Evolutionary conservation across 305 asterid genomes (phyloP).

Genomic region (Euphrasia arctica): DNA sequence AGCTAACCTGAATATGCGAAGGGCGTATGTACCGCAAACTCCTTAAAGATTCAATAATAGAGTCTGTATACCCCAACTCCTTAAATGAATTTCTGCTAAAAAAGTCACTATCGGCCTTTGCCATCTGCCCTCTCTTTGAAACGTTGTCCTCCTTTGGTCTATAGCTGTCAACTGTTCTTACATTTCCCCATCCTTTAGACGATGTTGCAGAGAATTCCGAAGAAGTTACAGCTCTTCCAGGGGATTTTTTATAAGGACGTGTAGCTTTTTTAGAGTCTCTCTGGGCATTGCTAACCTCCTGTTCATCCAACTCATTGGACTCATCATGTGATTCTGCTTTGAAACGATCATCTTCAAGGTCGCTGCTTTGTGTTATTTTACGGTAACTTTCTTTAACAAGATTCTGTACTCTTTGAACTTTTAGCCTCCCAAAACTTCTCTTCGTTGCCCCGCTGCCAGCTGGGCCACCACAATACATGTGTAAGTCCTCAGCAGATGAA

Average conservation of each 20-base stretch:
- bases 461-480: constrained; percentile 28
- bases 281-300: constrained; percentile 23
- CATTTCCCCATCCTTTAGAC: constrained; percentile 71
- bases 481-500: constrained; percentile 14
- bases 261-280: constrained; percentile 27
- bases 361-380: constrained; percentile 45
- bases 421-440: constrained; percentile 82
- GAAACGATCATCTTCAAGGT: constrained; percentile 36
- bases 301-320: constrained; percentile 30
- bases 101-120: constrained; percentile 49
- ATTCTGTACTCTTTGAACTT: constrained; percentile 65
- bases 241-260: constrained; percentile 32
- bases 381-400: constrained; percentile 51
- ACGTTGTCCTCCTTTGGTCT: constrained; percentile 33
- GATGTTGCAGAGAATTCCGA: constrained; percentile 43
- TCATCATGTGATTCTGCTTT: constrained; percentile 30
- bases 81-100: constrained; percentile 79
- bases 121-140: constrained; percentile 42
- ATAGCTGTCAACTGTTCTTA: constrained; percentile 39
- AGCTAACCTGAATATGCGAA: constrained; percentile 80
- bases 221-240: constrained; percentile 31
- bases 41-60: constrained; percentile 60
- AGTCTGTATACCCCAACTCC: constrained; percentile 80
- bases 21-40: constrained; percentile 65
- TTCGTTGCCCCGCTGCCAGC: constrained; percentile 40